Evolutionary conservation across 441 rosid species (phyloP), one percentile per base, ranked within the genome.

Genomic region (Lepidium campestre): DNA sequence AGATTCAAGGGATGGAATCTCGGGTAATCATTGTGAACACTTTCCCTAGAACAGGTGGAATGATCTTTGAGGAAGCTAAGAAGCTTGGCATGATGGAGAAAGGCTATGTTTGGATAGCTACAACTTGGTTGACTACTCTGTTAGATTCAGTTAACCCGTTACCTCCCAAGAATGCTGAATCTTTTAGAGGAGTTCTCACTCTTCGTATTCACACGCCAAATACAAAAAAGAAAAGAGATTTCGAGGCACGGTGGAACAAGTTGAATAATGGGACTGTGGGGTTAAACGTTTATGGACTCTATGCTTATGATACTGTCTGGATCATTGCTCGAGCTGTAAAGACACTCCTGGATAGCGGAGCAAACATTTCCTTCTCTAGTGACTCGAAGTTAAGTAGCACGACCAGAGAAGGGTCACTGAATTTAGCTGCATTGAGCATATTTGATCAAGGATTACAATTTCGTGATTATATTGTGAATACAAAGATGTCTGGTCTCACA

Each of bases 271-370:
- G 71, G 37, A 77, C 91, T 39, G 66, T 89, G 18, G 97, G 97
- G 57, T 73, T 94, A 71, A 91, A 82, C 36, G 83, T 89, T 41
- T 86, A 82, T 68, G 97, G 86, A 55, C 73, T 89, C 18, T 91
- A 89, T 27, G 93, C 96, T 8, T 94, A 91, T 74, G 99, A 94
- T 67, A 87, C 97, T 4, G 99, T 91, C 40, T 91, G 97, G 99
- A 78, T 89, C 67, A 77, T 94, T 73, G 99, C 97, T 75, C 85
- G 32, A 67, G 93, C 96, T 19, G 48, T 89, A 47, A 84, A 87
- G 67, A 53, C 46, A 41, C 86, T 91, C 67, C 58, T 94, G 1
- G 84, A 86, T 67, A 81, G 72, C 20, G 90, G 96, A 10, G 83
- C 85, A 48, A 81, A 58, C 71, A 81, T 94, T 62, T 76, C 96